Evolutionary conservation across 108 stramenopile species (phyloP).

Genomic region (Conticribra weissflogii): DNA sequence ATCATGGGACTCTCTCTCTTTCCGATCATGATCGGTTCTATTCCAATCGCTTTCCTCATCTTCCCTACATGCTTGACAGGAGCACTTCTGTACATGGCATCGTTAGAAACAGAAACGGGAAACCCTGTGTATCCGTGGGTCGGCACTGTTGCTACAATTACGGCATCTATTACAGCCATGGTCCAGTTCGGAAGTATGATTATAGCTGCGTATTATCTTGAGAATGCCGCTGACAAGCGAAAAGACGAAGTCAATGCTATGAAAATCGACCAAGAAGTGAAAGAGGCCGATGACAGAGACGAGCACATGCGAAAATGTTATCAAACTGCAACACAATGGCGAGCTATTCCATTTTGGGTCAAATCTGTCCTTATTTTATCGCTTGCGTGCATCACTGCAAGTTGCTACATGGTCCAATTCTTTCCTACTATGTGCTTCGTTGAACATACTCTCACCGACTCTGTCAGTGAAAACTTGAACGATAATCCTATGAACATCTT

Average conservation of each 20-base stretch:
- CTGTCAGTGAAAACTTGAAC: constrained; percentile 48
- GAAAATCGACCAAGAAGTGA: constrained; percentile 56
- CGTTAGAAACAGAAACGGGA: constrained; percentile 36
- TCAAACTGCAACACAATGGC: constrained; percentile 48
- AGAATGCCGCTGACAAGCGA: constrained; percentile 34
- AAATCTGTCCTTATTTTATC: constrained; percentile 33
- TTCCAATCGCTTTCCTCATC: constrained; percentile 60
- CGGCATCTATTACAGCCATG: constrained; percentile 44
- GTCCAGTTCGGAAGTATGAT: constrained; percentile 66
- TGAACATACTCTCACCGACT: constrained; percentile 53
- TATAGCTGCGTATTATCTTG: constrained; percentile 61
- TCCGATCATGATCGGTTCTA: constrained; percentile 58
- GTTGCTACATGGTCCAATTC: constrained; percentile 63
- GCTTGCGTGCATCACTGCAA: constrained; percentile 40
- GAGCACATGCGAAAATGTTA: constrained; percentile 52
- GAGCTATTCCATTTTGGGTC: constrained; percentile 23
- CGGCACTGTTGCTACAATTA: constrained; percentile 49
- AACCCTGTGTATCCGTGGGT: constrained; percentile 49
- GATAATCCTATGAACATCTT: constrained; percentile 53
- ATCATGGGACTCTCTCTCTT: constrained; percentile 11
- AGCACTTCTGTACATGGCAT: constrained; percentile 56
- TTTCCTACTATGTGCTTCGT: constrained; percentile 50
- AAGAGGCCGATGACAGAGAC: constrained; percentile 51
- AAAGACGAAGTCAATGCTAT: constrained; percentile 53
- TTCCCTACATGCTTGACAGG: constrained; percentile 64